Evolutionary conservation across 768 basidiomycete species (phyloP).

Genomic region (Sporobolomyces pararoseus): DNA sequence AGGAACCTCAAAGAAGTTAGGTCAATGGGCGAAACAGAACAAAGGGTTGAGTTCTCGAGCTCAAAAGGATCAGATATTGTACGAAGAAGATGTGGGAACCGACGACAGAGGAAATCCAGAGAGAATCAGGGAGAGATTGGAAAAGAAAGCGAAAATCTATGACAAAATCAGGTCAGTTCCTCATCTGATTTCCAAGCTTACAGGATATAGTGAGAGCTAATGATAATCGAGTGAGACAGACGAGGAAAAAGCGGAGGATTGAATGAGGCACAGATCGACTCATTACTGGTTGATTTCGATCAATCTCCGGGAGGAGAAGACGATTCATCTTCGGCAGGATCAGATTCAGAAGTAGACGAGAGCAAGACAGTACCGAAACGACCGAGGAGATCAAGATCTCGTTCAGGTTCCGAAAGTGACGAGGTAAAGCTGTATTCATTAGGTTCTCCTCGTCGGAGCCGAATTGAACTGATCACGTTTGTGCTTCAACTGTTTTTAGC

Average conservation of each 20-base stretch:
- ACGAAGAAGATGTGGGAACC: slow-evolving; percentile 21
- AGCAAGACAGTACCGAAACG: slow-evolving; percentile 30
- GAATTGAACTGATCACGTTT: background rate
- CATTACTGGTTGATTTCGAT: slow-evolving; percentile 45
- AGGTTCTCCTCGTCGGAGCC: background rate
- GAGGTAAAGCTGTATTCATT: too few species aligned
- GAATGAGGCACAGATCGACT: slow-evolving; percentile 40
- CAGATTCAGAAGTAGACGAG: slow-evolving; percentile 30
- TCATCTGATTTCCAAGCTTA: background rate
- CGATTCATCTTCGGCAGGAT: background rate
- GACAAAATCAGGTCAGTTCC: slow-evolving; percentile 40
- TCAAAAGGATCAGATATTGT: slow-evolving; percentile 25
- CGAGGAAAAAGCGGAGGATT: slow-evolving; percentile 41
- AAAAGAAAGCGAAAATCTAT: slow-evolving; percentile 44
- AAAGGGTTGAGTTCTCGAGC: slow-evolving; percentile 21
- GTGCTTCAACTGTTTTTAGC: background rate
- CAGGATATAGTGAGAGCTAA: background rate
- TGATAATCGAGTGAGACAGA: slow-evolving; percentile 4
- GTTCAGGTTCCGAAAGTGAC: slow-evolving; percentile 5
- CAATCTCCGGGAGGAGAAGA: slow-evolving; percentile 11
- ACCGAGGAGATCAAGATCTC: background rate
- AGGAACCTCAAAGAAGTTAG: background rate
- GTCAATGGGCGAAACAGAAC: slow-evolving; percentile 35
- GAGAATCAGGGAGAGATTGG: slow-evolving; percentile 28
- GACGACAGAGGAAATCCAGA: slow-evolving; percentile 4